phyloP scores from a whole-genome alignment of 2,329 filamentous ascomycete genomes.

The Gnomoniopsis sp. region DNA sequence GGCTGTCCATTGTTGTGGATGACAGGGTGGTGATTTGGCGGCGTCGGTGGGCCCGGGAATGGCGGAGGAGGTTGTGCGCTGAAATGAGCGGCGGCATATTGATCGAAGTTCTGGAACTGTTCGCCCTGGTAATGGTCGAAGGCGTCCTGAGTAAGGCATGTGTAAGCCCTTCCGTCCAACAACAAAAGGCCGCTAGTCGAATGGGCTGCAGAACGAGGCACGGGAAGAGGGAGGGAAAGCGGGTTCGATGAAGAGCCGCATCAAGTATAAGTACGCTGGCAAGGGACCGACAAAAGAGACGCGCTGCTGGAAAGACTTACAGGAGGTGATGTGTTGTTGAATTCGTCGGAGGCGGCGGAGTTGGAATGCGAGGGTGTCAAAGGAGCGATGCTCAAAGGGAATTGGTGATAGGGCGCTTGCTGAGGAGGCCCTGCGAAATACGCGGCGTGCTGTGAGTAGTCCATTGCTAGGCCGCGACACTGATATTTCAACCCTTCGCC shows the following conservation, averaged over 20 bases:
- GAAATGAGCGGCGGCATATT: slow-evolving; percentile 37
- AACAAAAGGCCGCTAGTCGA: slow-evolving; percentile 23
- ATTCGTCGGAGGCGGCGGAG: slow-evolving; percentile 53
- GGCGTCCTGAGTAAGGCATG: slow-evolving; percentile 42
- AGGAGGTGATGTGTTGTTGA: slow-evolving; percentile 51
- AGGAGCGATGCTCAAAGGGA: slow-evolving; percentile 48
- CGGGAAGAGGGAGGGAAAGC: slow-evolving; percentile 12
- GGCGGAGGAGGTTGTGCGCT: slow-evolving; percentile 29
- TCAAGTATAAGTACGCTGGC: slow-evolving; percentile 5
- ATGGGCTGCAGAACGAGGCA: slow-evolving; percentile 21
- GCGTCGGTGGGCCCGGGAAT: slow-evolving; percentile 49
- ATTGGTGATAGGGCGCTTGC: slow-evolving; percentile 42
- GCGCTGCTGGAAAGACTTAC: slow-evolving; percentile 36
- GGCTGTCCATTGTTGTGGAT: slow-evolving; percentile 25
- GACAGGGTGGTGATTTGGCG: slow-evolving; percentile 38
- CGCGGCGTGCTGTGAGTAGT: slow-evolving; percentile 47
- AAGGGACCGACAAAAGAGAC: background rate
- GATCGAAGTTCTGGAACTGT: slow-evolving; percentile 48
- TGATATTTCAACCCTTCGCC: background rate
- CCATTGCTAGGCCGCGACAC: slow-evolving; percentile 38
- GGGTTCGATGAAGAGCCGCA: slow-evolving; percentile 4
- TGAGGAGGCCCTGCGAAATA: slow-evolving; percentile 46
- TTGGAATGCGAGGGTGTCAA: slow-evolving; percentile 55
- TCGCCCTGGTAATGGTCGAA: slow-evolving; percentile 45
- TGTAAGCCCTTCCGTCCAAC: slow-evolving; percentile 26